Conservation (phyloP, 345 rosid species). For the Stellera chamaejasme region DNA sequence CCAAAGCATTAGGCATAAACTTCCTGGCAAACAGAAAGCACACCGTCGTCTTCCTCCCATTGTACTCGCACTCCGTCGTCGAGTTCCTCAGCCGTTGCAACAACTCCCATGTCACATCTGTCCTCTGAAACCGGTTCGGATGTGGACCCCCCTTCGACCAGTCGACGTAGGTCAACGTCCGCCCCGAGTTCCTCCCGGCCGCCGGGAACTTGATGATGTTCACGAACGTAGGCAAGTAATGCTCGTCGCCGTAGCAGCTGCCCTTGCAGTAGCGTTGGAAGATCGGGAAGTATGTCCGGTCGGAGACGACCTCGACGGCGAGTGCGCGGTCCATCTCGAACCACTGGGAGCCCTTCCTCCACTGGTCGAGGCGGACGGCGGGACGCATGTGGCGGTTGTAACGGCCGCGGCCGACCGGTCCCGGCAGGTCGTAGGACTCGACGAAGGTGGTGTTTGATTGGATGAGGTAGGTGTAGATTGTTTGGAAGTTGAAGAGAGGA, state of each 20-base stretch:
- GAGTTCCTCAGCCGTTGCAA: conserved; percentile 44
- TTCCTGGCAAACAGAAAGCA: conserved; percentile 91
- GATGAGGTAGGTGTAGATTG: conserved; percentile 49
- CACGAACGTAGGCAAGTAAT: conserved; percentile 65
- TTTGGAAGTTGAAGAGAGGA: conserved; percentile 69
- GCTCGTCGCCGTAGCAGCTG: conserved; percentile 63
- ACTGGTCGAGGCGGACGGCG: conserved; percentile 25
- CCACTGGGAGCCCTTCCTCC: conserved; percentile 97
- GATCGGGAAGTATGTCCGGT: conserved; percentile 29
- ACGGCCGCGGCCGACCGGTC: conserved; percentile 67
- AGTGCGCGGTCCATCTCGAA: conserved; percentile 64
- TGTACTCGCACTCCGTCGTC: conserved; percentile 35
- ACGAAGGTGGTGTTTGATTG: conserved; percentile 38
- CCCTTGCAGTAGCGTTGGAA: conserved; percentile 37
- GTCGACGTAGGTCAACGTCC: conserved; percentile 68
- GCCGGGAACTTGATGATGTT: conserved; percentile 19
- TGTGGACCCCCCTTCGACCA: conserved; percentile 85
- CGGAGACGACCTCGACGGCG: conserved; percentile 54
- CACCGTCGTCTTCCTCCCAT: conserved; percentile 29
- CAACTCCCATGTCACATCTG: conserved; percentile 36
- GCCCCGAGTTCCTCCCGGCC: conserved; percentile 38
- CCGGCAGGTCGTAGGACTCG: conserved; percentile 39
- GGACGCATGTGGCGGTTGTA: conserved; percentile 46
- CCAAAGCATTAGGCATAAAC: conserved; percentile 40
- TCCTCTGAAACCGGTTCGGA: conserved; percentile 38